Base-by-base conservation (phyloP, 352 stramenopile species). In the Phytophthora crassamura region DNA sequence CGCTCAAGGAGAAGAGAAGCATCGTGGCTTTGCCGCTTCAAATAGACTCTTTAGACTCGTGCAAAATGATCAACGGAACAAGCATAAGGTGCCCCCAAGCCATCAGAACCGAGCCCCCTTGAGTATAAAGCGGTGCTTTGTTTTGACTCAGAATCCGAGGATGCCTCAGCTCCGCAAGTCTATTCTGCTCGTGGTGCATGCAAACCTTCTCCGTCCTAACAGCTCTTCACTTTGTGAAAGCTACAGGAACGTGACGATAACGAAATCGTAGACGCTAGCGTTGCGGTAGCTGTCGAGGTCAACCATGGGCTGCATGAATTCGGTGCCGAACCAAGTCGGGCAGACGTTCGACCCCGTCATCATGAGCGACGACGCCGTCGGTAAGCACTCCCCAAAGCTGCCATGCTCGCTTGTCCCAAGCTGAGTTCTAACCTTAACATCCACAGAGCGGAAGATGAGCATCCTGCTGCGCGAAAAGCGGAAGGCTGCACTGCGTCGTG, bases 401-500 rank as follows among this genome's bases (percentile, higher is more conserved):
- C 5, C 22, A 18, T 47, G 48, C 58, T 42, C 9, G 18, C 25
- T 25, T 54, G n/a, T n/a, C n/a, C n/a, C 11, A 18, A 42, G 14
- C 33, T 42, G 34, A 5, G 12, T 49, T 53, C 18, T 55, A 28
- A 9, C 43, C 46, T 34, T 47, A 16, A 28, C 35, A 10, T 46
- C 2, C 45, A 30, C 25, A 79, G 78, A 88, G 35, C 59, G 68
- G 8, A 82, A 85, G 38, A 79, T 90, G 63, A 84, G 73, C 50
- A 48, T 88, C 16, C 76, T 89, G 35, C 74, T 93, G 68, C 80
- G 82, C 32, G 82, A 89, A 59, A 93, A 90, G 61, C 82, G 84
- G 18, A 75, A 75, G 22, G 82, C 70, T 9, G 82, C 82, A 2
- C 61, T 74, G 30, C 76, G 82, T 7, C 82, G 82, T 45, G 70